Conservation (phyloP, 208 protist genomes). For the Trypanosoma boissoni region DNA sequence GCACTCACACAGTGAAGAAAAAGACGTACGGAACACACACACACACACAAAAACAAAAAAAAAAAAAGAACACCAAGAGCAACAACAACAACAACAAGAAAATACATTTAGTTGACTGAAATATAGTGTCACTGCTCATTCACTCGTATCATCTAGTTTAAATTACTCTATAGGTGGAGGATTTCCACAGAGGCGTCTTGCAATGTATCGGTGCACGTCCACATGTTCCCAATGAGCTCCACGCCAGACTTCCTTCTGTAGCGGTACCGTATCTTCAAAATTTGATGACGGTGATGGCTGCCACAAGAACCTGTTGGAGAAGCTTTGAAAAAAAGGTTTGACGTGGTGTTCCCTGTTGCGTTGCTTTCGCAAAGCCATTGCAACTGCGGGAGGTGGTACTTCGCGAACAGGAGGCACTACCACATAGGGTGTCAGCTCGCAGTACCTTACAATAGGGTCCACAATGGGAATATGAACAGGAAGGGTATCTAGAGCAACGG, state of each 20-base stretch:
- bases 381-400: not conserved
- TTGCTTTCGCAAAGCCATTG: slow-evolving; percentile 2
- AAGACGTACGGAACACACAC: not conserved
- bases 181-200: slow-evolving; percentile 58
- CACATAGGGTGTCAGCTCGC: slow-evolving; percentile 28
- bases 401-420: slow-evolving; percentile 24
- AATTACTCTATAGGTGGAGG: slow-evolving; percentile 49
- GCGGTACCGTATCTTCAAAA: slow-evolving; percentile 14
- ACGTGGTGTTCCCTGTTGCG: slow-evolving; percentile 1
- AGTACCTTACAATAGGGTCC: slow-evolving; percentile 33
- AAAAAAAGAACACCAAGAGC: not conserved
- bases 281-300: slow-evolving; percentile 44
- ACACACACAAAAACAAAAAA: not conserved
- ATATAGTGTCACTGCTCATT: not conserved
- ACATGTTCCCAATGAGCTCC: slow-evolving; percentile 65
- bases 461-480: slow-evolving; percentile 23
- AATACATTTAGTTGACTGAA: not conserved
- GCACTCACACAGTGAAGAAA: not conserved
- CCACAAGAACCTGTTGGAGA: slow-evolving; percentile 54
- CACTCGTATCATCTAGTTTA: not conserved
- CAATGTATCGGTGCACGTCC: slow-evolving; percentile 81
- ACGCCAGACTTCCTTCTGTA: slow-evolving; percentile 41
- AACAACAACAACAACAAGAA: not conserved
- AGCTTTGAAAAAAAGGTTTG: slow-evolving; percentile 12
- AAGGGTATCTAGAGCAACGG: slow-evolving; percentile 13